phyloP scores from a whole-genome alignment of 495 filamentous ascomycete species.

The Pseudevernia furfuracea region DNA sequence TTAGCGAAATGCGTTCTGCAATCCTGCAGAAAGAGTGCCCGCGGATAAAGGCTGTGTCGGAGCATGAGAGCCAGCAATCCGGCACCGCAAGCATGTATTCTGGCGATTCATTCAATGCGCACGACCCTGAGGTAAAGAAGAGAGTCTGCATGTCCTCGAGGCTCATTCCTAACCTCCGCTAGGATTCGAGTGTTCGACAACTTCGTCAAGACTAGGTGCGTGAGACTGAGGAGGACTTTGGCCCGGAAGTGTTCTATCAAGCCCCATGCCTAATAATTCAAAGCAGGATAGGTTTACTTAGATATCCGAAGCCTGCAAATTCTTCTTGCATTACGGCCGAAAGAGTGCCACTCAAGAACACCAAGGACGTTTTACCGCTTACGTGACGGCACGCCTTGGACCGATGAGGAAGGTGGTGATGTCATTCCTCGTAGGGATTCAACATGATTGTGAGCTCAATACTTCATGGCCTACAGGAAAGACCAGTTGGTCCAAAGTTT shows the following conservation, averaged over 20 bases:
- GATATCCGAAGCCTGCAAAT: neutral
- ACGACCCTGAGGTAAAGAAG: no score
- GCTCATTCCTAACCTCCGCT: neutral
- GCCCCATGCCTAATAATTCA: neutral
- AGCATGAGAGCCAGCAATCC: neutral
- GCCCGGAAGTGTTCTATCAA: neutral
- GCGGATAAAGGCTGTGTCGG: neutral
- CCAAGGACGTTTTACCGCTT: neutral
- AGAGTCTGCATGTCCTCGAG: neutral
- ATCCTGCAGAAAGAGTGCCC: neutral
- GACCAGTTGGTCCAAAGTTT: no score
- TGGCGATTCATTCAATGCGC: neutral
- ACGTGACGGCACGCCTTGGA: conserved; percentile 3
- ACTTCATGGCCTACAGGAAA: no score
- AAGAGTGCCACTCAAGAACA: neutral
- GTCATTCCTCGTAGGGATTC: neutral
- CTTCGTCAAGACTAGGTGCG: neutral
- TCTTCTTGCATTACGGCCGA: neutral
- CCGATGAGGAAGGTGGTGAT: conserved; percentile 12
- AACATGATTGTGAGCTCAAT: neutral
- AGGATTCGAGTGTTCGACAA: neutral
- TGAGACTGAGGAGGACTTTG: neutral
- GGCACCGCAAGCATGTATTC: neutral
- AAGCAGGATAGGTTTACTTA: neutral
- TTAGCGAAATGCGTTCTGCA: neutral